These are phyloP conservation scores for Nepenthes gracilis DNA, from an alignment of 148 eudicot genomes.

Conservation along the genomic window DNA sequence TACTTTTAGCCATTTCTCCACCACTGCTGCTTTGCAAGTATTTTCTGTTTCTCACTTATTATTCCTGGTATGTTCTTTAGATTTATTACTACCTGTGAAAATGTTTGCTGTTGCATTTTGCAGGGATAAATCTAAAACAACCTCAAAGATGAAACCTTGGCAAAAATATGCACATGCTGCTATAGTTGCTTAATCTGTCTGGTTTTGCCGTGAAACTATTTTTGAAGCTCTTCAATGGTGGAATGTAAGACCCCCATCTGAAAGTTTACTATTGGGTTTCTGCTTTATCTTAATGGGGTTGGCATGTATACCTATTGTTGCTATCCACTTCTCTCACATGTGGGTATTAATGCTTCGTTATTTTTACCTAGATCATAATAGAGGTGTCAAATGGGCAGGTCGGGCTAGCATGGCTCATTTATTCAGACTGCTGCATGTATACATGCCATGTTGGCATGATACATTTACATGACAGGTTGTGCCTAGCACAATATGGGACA, in stretches of 20 bases:
- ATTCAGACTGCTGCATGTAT: too few relatives aligned
- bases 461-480: too few relatives aligned
- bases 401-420: too few relatives aligned
- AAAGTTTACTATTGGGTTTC: constrained; percentile 84
- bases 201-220: constrained; percentile 96
- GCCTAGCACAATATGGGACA: too few relatives aligned
- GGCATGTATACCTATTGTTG: constrained; percentile 87
- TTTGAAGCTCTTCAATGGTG: constrained; percentile 99
- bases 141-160: constrained; percentile 93
- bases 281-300: constrained; percentile 76
- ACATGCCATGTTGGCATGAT: too few relatives aligned
- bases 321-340: constrained; percentile 84
- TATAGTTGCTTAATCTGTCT: constrained; percentile 80
- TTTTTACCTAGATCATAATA: too few relatives aligned
- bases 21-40: constrained; percentile 95
- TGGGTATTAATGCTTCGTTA: constrained; percentile 37
- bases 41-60: constrained; percentile 4
- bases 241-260: constrained; percentile 91
- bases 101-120: constrained; percentile 10
- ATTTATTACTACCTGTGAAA: constrained; percentile 2
- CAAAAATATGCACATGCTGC: constrained; percentile 79
- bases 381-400: too few relatives aligned
- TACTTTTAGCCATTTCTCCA: constrained; percentile 81
- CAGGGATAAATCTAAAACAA: constrained; percentile 78
- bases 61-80: neutral